Percentiles rank a stretch among this genome's conserved stretches.
phyloP scores from a whole-genome alignment of 2,329 filamentous ascomycete species.

The Mariannaea elegans region DNA sequence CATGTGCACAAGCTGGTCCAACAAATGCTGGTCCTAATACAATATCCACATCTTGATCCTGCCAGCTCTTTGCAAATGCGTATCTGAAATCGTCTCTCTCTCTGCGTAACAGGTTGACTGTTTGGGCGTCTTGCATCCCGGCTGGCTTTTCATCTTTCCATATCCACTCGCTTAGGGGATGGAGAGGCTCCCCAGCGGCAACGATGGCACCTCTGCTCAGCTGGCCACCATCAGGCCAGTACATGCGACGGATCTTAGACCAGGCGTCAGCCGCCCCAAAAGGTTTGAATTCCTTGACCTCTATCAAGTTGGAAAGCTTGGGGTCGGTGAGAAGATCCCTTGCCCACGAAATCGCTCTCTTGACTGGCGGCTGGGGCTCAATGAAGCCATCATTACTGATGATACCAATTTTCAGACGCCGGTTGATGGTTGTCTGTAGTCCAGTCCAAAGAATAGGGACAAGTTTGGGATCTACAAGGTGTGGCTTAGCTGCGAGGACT shows the following conservation, averaged over 20 bases:
- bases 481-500: constrained; percentile 25
- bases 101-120: constrained; percentile 22
- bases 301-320: constrained; percentile 29
- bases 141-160: constrained; percentile 40
- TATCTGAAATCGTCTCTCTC: constrained; percentile 44
- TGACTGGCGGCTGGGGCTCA: constrained; percentile 50
- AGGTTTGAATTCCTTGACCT: constrained; percentile 48
- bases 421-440: constrained; percentile 18
- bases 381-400: constrained; percentile 49
- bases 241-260: constrained; percentile 48
- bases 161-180: constrained; percentile 53
- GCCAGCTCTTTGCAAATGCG: constrained; percentile 47
- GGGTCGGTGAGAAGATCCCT: constrained; percentile 26
- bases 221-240: constrained; percentile 56
- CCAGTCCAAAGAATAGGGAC: constrained; percentile 45
- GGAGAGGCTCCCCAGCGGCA: constrained; percentile 53
- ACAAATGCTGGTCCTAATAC: constrained; percentile 48
- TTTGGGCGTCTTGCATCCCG: constrained; percentile 30
- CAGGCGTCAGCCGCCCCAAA: constrained; percentile 43
- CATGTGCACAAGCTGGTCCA: constrained; percentile 48
- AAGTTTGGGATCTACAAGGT: constrained; percentile 40
- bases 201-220: constrained; percentile 44
- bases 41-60: constrained; percentile 48
- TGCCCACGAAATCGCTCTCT: constrained; percentile 49
- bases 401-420: constrained; percentile 53